A percentile compares a stretch with the other conserved stretches of the same genome.
Conservation (phyloP, 176 grass and related monocot species). For the Ananas comosus region DNA sequence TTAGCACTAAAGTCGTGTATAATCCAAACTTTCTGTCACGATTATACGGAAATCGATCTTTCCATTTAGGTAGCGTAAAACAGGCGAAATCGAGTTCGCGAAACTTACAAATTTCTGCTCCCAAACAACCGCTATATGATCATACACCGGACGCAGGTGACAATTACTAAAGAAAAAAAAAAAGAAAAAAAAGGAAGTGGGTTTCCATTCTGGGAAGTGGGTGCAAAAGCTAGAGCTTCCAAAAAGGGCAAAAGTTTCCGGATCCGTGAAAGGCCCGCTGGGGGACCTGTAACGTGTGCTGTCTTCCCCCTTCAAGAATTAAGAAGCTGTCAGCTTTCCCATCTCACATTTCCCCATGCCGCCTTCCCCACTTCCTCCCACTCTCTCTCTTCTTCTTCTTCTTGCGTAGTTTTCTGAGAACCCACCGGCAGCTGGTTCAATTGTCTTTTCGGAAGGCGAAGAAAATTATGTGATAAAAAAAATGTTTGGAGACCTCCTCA, state of each 20-base stretch:
- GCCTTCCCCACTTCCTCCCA: background rate
- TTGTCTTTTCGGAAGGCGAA: no score
- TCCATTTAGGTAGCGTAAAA: no score
- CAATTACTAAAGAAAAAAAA: background rate
- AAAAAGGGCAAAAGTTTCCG: constrained; percentile 45
- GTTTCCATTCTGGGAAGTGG: constrained; percentile 9
- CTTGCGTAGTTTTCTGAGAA: no score
- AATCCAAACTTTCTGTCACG: no score
- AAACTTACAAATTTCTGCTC: no score
- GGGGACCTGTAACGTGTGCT: constrained; percentile 32
- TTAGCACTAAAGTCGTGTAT: no score
- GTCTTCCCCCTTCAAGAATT: constrained; percentile 39
- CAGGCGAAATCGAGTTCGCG: no score
- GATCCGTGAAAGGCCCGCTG: constrained; percentile 54
- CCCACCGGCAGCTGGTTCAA: no score
- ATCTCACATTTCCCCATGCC: constrained; percentile 2
- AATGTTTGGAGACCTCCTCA: background rate
- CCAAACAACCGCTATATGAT: no score
- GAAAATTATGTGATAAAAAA: no score
- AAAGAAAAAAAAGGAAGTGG: constrained; percentile 9
- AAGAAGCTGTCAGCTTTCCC: background rate
- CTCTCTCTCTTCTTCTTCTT: background rate
- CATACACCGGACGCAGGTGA: no score
- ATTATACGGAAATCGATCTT: no score
- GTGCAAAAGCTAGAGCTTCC: constrained; percentile 19